Conservation (phyloP, 1,284 basidiomycete species). For the Sanghuangporus baumii region DNA sequence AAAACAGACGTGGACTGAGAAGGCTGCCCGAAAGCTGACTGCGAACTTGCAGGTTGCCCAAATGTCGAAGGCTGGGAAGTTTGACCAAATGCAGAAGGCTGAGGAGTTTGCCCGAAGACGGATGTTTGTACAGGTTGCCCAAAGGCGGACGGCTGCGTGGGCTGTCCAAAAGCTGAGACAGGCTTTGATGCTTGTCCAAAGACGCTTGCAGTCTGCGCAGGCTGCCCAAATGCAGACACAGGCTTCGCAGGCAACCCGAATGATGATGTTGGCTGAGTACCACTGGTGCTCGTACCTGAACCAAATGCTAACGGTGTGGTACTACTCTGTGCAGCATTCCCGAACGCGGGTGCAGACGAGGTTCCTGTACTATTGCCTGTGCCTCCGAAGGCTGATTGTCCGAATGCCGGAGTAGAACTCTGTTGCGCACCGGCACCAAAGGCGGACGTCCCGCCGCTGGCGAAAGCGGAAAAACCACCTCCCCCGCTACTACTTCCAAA, state of each 20-base stretch:
- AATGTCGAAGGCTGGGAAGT: conserved; percentile 23
- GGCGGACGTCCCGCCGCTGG: conserved; percentile 27
- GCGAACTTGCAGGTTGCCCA: conserved; percentile 9
- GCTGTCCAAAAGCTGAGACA: conserved; percentile 29
- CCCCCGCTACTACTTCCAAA: conserved; percentile 24
- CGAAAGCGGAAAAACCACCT: conserved; percentile 31
- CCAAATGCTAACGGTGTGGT: conserved; percentile 24
- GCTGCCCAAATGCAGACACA: conserved; percentile 29
- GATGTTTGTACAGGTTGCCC: conserved; percentile 23
- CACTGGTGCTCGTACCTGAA: neutral
- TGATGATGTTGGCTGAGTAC: conserved; percentile 17
- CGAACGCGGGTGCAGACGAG: conserved; percentile 36
- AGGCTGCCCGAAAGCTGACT: conserved; percentile 20
- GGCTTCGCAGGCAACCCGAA: conserved; percentile 23
- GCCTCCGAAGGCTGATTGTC: conserved; percentile 26
- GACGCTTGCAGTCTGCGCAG: conserved; percentile 23
- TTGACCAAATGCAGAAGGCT: conserved; percentile 30
- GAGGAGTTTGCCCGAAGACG: conserved; percentile 27
- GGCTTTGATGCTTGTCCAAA: conserved; percentile 28
- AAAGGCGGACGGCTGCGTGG: conserved; percentile 26
- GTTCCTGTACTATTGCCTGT: conserved; percentile 5
- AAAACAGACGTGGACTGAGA: conserved; percentile 27
- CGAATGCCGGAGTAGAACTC: conserved; percentile 26
- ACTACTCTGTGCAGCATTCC: conserved; percentile 23
- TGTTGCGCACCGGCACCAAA: conserved; percentile 27